These are phyloP conservation scores for Heliosperma pusillum DNA, from an alignment of 148 eudicot species.

Conservation along the genomic window DNA sequence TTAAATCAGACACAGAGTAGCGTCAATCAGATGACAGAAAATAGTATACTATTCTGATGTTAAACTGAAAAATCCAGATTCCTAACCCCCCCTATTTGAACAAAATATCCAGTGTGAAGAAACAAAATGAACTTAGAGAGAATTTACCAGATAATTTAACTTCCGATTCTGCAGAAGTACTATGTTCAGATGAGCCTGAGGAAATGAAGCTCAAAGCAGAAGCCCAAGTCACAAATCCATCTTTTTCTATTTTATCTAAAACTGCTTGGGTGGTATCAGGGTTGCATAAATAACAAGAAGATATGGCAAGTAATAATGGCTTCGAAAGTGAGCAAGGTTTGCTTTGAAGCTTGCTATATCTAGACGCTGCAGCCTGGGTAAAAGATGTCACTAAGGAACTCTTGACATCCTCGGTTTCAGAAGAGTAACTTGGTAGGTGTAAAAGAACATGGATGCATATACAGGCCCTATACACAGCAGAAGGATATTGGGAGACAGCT, in stretches of 20 bases:
- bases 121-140: neutral
- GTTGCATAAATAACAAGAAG: constrained; percentile 63
- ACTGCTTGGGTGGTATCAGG: constrained; percentile 52
- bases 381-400: constrained; percentile 53
- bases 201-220: constrained; percentile 47
- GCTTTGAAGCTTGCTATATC: constrained; percentile 40
- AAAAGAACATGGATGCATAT: constrained; percentile 51
- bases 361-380: constrained; percentile 52
- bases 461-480: constrained; percentile 65
- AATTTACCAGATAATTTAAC: constrained; percentile 50
- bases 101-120: neutral
- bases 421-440: constrained; percentile 43
- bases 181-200: constrained; percentile 35
- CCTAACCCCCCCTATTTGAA: neutral
- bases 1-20: neutral
- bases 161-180: constrained; percentile 53
- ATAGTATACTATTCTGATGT: neutral
- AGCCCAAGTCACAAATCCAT: constrained; percentile 52
- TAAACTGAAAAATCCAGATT: neutral
- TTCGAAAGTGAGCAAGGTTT: constrained; percentile 51
- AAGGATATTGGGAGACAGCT: constrained; percentile 62
- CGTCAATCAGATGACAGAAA: neutral
- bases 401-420: constrained; percentile 45
- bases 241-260: constrained; percentile 47
- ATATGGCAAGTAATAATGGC: constrained; percentile 61